Conservation (phyloP, 1,284 basidiomycete species). For the Ustilago crameri region DNA sequence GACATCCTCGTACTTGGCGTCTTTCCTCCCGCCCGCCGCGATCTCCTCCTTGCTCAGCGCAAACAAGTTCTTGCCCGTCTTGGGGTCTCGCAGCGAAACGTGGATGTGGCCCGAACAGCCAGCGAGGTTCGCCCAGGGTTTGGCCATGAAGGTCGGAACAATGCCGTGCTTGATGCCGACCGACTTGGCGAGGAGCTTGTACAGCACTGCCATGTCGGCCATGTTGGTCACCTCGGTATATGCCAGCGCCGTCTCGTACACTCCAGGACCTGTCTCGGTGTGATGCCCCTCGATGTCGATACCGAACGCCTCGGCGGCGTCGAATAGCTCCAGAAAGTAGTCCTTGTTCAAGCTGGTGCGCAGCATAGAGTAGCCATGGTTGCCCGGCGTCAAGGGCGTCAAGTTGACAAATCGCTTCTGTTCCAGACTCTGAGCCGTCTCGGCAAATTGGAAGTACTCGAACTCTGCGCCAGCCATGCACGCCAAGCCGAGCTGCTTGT, state of each 20-base stretch:
- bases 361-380: slow-evolving; percentile 68
- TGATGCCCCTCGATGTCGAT: slow-evolving; percentile 92
- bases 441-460: slow-evolving; percentile 95
- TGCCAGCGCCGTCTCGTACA: slow-evolving; percentile 91
- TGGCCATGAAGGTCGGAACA: slow-evolving; percentile 97
- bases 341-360: slow-evolving; percentile 76
- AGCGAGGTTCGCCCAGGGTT: slow-evolving; percentile 77
- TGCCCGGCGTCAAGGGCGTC: slow-evolving; percentile 86
- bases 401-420: slow-evolving; percentile 83
- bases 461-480: slow-evolving; percentile 85
- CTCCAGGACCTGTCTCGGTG: slow-evolving; percentile 87
- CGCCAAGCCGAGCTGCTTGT: slow-evolving; percentile 44
- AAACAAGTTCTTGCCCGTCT: slow-evolving; percentile 81
- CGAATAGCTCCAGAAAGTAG: slow-evolving; percentile 90
- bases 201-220: slow-evolving; percentile 93
- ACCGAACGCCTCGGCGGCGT: slow-evolving; percentile 79
- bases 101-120: slow-evolving; percentile 80
- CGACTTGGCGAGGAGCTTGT: slow-evolving; percentile 92
- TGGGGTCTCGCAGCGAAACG: slow-evolving; percentile 80
- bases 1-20: slow-evolving; percentile 82
- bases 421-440: slow-evolving; percentile 79
- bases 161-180: slow-evolving; percentile 88
- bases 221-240: slow-evolving; percentile 86
- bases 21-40: slow-evolving; percentile 74
- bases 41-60: slow-evolving; percentile 76